Evolutionary conservation across 305 asterid species (phyloP).

Genomic region (Lippia alba): DNA sequence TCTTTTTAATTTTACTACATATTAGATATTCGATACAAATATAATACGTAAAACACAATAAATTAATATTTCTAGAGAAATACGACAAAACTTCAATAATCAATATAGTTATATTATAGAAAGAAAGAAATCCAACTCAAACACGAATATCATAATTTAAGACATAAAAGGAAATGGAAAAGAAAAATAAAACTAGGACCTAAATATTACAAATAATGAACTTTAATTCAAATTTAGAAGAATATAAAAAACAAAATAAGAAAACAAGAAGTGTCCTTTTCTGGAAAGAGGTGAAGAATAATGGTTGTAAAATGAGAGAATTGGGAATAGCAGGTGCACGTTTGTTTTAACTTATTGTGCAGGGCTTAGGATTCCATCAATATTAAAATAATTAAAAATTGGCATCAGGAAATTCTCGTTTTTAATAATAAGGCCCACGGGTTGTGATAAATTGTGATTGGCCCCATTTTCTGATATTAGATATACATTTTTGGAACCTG

Average conservation of each 20-base stretch:
- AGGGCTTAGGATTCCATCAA: constrained; percentile 48
- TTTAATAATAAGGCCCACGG: constrained; percentile 34
- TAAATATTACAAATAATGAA: neutral
- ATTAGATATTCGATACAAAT: too few species aligned
- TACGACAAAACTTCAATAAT: too few species aligned
- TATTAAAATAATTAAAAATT: constrained; percentile 2
- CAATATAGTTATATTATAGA: too few species aligned
- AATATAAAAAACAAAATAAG: neutral
- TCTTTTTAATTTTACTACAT: too few species aligned
- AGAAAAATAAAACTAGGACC: too few species aligned
- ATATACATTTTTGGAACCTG: constrained; percentile 20
- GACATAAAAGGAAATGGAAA: too few species aligned
- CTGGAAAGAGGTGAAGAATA: constrained; percentile 7
- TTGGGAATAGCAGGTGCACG: constrained; percentile 17
- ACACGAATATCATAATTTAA: too few species aligned
- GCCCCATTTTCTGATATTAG: constrained; percentile 31
- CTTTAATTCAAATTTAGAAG: neutral
- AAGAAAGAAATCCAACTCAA: too few species aligned
- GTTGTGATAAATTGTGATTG: constrained; percentile 38
- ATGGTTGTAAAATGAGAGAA: constrained; percentile 4
- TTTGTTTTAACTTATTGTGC: constrained; percentile 20
- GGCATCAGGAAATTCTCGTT: neutral
- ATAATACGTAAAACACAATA: too few species aligned
- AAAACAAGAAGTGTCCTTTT: neutral
- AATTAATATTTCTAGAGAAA: too few species aligned